Evolutionary conservation across 345 rosid genomes (phyloP), one percentile per base, ranked within the genome.

Genomic region (Citropsis articulata): DNA sequence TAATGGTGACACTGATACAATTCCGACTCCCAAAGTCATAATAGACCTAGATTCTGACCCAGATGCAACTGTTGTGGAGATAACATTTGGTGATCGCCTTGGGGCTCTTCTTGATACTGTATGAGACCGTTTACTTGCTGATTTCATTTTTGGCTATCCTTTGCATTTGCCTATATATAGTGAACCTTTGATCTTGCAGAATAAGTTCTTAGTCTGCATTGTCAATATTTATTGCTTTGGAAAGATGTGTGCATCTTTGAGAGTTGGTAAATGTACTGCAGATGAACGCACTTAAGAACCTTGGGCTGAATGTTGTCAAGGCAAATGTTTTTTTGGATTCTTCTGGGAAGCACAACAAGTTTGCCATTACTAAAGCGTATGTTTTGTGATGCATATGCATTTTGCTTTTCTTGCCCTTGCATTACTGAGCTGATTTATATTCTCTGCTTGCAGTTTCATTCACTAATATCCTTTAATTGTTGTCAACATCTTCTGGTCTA

Each of bases 91-190:
- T 6, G 92, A 96, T 84, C 99, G 99, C 84, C 99, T 96, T 70
- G 99, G 99, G 59, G 98, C 98, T 81, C 89, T 96, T 53, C 82
- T 96, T 72, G 99, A 96, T 85, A 96, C 99, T 0, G 99, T 96
- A 89, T 60, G 78, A 48, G 35, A 27, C 59, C 25, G 18, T 53
- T 36, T 67, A 53, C 66, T 70, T 27, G 28, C 74, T 63, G 42
- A 25, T 70, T 61, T 73, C 61, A 48, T 30, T 24, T 64, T 9
- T 28, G 22, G 22, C 71, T 66, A 55, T 42, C 6, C 27, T 57
- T 61, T 80, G 73, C 24, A 18, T 61, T 25, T 68, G 56, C 9
- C 48, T 73, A 62, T 24, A 16, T 21, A 13, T 65, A 42, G 53
- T 48, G 35, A 45, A 45, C 9, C 48, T 70, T 67, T 9, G 53